Percentiles rank a stretch among this genome's conserved stretches.
phyloP scores from a whole-genome alignment of 2,329 filamentous ascomycete genomes.

The Aspergillus brasiliensis region DNA sequence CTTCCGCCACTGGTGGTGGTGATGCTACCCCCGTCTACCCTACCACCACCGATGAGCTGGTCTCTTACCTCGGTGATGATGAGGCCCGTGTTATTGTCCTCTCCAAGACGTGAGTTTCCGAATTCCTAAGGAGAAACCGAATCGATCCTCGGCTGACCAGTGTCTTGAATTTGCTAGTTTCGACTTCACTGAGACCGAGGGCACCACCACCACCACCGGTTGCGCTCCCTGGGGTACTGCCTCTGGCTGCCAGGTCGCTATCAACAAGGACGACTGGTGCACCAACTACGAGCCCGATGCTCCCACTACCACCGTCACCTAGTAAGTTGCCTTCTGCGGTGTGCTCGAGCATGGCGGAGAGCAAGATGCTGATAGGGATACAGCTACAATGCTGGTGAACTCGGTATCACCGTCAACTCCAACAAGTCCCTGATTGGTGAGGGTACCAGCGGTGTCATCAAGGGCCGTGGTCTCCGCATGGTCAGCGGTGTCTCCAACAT shows the following conservation, averaged over 20 bases:
- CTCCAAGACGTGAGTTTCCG: conserved; percentile 15
- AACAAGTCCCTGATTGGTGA: conserved; percentile 62
- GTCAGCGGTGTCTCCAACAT: conserved; percentile 54
- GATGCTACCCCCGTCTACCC: conserved; percentile 57
- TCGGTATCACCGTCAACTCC: conserved; percentile 56
- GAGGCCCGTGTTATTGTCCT: conserved; percentile 59
- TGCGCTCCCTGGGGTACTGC: conserved; percentile 62
- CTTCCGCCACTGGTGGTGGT: conserved; percentile 63
- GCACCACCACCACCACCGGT: conserved; percentile 49
- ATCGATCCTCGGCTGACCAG: background rate
- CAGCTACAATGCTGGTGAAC: conserved; percentile 54
- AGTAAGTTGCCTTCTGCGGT: conserved; percentile 14
- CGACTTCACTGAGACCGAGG: conserved; percentile 25
- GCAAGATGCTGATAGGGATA: background rate
- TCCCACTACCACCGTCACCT: conserved; percentile 45
- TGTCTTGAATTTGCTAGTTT: conserved; percentile 1
- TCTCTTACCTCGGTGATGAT: conserved; percentile 60
- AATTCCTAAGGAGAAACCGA: background rate
- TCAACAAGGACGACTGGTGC: conserved; percentile 63
- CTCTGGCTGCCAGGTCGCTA: conserved; percentile 59
- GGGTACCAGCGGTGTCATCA: conserved; percentile 57
- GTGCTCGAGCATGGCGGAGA: too few species aligned
- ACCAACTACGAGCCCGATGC: conserved; percentile 59
- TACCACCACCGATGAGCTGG: conserved; percentile 58
- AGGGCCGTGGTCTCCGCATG: conserved; percentile 59